Percentiles rank a stretch among this genome's conserved stretches.
phyloP scores from a whole-genome alignment of 106 monocot species.

The Xerophyta viscosa region DNA sequence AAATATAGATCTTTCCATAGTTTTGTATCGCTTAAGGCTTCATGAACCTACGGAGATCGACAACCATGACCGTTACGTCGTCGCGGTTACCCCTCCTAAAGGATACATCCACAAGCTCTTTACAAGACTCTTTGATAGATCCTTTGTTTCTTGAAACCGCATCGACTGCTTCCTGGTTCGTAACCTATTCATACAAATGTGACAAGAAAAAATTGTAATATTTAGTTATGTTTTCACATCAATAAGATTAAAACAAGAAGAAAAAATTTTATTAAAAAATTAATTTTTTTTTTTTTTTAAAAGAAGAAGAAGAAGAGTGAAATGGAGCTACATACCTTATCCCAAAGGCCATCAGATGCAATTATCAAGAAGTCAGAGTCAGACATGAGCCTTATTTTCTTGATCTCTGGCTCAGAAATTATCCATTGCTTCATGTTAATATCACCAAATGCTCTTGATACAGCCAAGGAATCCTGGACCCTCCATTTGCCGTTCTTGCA shows the following conservation, averaged over 20 bases:
- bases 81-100: slow-evolving; percentile 51
- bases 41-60: slow-evolving; percentile 47
- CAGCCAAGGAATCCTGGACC: slow-evolving; percentile 55
- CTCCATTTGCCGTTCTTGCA: slow-evolving; percentile 65
- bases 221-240: no score
- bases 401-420: slow-evolving; percentile 58
- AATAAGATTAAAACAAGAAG: no score
- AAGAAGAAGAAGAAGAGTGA: no score
- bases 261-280: no score
- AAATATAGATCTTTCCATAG: no score
- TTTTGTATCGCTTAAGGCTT: no score
- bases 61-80: slow-evolving; percentile 74
- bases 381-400: slow-evolving; percentile 17
- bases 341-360: slow-evolving; percentile 83
- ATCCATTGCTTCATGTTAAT: no score
- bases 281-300: no score
- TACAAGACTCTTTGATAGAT: slow-evolving; percentile 34
- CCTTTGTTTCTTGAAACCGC: no score
- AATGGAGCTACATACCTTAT: slow-evolving; percentile 28
- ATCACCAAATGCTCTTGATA: slow-evolving; percentile 79
- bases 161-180: no score
- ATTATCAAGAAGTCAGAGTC: slow-evolving; percentile 54
- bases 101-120: slow-evolving; percentile 41
- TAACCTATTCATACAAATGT: no score
- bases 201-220: no score